phyloP scores from a whole-genome alignment of 164 flowering plant genomes.

The Magnolia kwangsiensis region DNA sequence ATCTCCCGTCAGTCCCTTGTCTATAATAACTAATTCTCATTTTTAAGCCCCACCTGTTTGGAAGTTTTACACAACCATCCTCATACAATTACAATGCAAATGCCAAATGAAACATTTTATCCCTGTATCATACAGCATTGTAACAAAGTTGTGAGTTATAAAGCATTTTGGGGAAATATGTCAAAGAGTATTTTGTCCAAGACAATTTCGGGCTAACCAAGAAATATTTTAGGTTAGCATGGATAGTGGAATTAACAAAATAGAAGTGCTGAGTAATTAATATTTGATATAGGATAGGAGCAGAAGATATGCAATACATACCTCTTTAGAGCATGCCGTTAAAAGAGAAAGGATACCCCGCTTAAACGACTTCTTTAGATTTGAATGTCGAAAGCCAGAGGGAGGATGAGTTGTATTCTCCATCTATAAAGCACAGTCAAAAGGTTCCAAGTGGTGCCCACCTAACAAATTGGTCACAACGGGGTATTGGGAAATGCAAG shows the following conservation, averaged over 20 bases:
- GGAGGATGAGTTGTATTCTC: constrained; percentile 19
- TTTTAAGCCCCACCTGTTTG: too few relatives aligned
- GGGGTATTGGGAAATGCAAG: neutral
- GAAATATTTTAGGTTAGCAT: neutral
- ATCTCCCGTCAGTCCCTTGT: too few relatives aligned
- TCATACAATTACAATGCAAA: too few relatives aligned
- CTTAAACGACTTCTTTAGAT: constrained; percentile 52
- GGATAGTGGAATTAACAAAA: neutral
- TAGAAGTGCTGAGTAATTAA: neutral
- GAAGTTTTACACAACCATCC: too few relatives aligned
- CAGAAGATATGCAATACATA: constrained; percentile 4
- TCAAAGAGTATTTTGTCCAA: neutral
- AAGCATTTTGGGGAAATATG: neutral
- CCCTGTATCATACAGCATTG: neutral
- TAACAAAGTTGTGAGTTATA: neutral
- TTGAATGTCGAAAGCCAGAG: constrained; percentile 33
- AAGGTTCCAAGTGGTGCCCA: neutral
- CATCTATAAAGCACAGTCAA: constrained; percentile 9
- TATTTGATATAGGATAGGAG: neutral
- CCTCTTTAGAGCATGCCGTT: constrained; percentile 56
- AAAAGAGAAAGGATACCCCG: constrained; percentile 45
- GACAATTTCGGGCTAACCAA: neutral
- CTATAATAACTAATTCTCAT: too few relatives aligned
- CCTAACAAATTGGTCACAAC: neutral
- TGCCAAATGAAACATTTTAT: too few relatives aligned